A percentile compares a stretch with the other conserved stretches of the same genome.
Conservation (phyloP, 176 grass and related monocot species). For the sorghum (Sorghum bicolor) region Sorghum_bicolor_NCBIv3 NC_012870.2:6709001-6709500, state of each 20-base stretch:
- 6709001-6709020: background rate
- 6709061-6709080: background rate
- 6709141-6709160: background rate
- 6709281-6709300: background rate
- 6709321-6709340: background rate
- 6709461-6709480: slow-evolving; percentile 73
- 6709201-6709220: background rate
- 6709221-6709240: background rate
- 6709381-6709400: slow-evolving; percentile 39
- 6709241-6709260: background rate
- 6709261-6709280: background rate
- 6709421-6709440: slow-evolving; percentile 63
- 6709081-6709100: background rate
- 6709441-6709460: slow-evolving; percentile 60
- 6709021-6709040: too few species aligned
- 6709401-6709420: slow-evolving; percentile 60
- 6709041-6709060: background rate
- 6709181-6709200: background rate
- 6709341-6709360: background rate
- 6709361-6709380: background rate
- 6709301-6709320: background rate
- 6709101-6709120: background rate
- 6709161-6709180: background rate
- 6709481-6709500: slow-evolving; percentile 54
- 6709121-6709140: background rate